Base-by-base conservation (phyloP, 176 grass and related monocot species). In the Typha latifolia region DNA sequence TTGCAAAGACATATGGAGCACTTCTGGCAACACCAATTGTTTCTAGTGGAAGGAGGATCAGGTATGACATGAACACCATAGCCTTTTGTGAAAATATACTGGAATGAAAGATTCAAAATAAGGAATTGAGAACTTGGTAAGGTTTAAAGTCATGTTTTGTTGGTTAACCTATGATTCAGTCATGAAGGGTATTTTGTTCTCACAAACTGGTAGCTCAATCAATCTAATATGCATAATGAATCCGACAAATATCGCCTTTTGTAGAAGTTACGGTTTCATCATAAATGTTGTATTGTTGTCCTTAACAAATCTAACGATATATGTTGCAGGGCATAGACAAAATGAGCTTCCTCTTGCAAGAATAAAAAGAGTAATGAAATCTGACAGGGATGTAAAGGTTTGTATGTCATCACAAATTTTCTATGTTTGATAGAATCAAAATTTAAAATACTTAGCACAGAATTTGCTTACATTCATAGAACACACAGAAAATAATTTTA, bases 281-380 rank as follows among this genome's bases (percentile, higher is more conserved):
- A 37, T 5, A 37, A 37, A 37, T n/a, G n/a, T n/a, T n/a, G n/a
- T n/a, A n/a, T n/a, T 37, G 34, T 37, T 6, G 34, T 37, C 34
- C 34, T 37, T 37, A 37, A 37, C 34, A 37, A 8, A 37, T 37
- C 34, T 37, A 37, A 37, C 34, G 7, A 37, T 4, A 37, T 37
- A 37, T 37, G 34, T 68, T 27, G 7, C 51, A 71, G 69, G 29
- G 20, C 14, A 47, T 32, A 71, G 51, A 47, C 27, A 61, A 53
- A 51, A 71, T 29, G 51, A 71, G 16, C 69, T 71, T 27, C 69
- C 69, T 21, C 51, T 71, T 22, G 69, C 69, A 23, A 61, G 69
- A n/a, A 71, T 71, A 16, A 71, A 59, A 47, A 29, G 69, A 7
- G 61, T 71, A 71, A 71, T 71, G 69, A 71, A 71, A 47, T n/a